These are phyloP conservation scores for Raddia distichophylla DNA, from an alignment of 176 grass and related monocot species.

Conservation along the genomic window DNA sequence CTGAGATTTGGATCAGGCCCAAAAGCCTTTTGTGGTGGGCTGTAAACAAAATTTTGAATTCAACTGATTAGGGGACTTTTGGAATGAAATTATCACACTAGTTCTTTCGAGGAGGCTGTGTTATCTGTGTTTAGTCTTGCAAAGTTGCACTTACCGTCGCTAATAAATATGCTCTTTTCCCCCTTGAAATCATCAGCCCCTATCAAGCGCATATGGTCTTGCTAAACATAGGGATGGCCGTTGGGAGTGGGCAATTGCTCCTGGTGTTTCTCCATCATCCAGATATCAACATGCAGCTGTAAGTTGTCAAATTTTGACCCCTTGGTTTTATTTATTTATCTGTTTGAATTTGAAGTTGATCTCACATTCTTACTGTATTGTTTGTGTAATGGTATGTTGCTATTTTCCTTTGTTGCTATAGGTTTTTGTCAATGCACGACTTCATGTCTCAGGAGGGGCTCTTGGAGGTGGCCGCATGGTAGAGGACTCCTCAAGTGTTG, in stretches of 20 bases:
- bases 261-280: conserved; percentile 94
- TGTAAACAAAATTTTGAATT: conserved; percentile 24
- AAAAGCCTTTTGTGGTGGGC: not conserved
- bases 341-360: conserved; percentile 31
- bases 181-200: conserved; percentile 55
- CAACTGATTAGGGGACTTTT: conserved; percentile 6
- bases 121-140: conserved; percentile 6
- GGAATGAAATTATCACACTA: conserved; percentile 15
- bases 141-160: conserved; percentile 1
- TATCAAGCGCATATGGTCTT: conserved; percentile 94
- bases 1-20: not conserved
- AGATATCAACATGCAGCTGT: conserved; percentile 99
- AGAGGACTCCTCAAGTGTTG: conserved; percentile 92
- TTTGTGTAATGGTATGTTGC: conserved; percentile 37
- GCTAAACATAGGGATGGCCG: conserved; percentile 99
- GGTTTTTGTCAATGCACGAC: conserved; percentile 99
- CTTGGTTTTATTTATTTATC: conserved; percentile 30
- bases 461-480: conserved; percentile 99
- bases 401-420: conserved; percentile 44
- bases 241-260: conserved; percentile 99
- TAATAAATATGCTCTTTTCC: conserved; percentile 24
- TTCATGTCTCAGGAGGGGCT: conserved; percentile 99
- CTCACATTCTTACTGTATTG: not conserved
- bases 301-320: conserved; percentile 42
- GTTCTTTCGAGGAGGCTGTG: not conserved